Evolutionary conservation across 108 stramenopile genomes (phyloP).

Genomic region (Cyclostephanos invisitatus): DNA sequence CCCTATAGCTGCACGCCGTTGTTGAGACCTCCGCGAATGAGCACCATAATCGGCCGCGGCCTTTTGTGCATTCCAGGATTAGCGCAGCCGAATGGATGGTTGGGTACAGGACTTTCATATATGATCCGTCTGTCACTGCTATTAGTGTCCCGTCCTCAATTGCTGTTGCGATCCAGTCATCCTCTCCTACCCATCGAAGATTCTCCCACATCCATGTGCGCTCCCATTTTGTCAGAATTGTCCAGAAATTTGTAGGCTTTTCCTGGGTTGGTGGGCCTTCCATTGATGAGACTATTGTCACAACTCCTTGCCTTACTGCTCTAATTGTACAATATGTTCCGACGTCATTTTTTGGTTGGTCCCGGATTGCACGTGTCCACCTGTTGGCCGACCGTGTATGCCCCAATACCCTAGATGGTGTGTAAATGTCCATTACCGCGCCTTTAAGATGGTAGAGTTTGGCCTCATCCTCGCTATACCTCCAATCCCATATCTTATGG

Average conservation of each 20-base stretch:
- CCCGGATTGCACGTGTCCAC: too few relatives aligned
- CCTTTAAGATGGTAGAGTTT: too few relatives aligned
- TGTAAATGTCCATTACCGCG: too few relatives aligned
- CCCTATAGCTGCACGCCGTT: conserved; percentile 22
- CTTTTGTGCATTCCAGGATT: conserved; percentile 6
- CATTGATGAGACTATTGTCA: too few relatives aligned
- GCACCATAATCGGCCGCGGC: conserved; percentile 4
- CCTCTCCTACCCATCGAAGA: not conserved
- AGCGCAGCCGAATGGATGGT: conserved; percentile 7
- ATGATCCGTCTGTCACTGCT: conserved; percentile 26
- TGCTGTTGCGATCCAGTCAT: conserved; percentile 8
- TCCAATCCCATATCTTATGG: not conserved
- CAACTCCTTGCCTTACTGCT: too few relatives aligned
- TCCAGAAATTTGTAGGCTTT: not conserved
- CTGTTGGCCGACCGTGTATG: too few relatives aligned
- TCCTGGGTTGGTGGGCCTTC: not conserved
- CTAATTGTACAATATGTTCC: too few relatives aligned
- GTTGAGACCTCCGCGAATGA: conserved; percentile 7
- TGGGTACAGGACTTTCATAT: too few relatives aligned
- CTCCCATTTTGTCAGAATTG: not conserved
- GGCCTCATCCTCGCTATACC: not conserved
- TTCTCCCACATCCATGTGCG: conserved; percentile 8
- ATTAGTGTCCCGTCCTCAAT: conserved; percentile 6
- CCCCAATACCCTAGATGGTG: too few relatives aligned
- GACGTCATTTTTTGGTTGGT: too few relatives aligned